Conservation (phyloP, 2,329 filamentous ascomycete species). For the Alternaria longipes region DNA sequence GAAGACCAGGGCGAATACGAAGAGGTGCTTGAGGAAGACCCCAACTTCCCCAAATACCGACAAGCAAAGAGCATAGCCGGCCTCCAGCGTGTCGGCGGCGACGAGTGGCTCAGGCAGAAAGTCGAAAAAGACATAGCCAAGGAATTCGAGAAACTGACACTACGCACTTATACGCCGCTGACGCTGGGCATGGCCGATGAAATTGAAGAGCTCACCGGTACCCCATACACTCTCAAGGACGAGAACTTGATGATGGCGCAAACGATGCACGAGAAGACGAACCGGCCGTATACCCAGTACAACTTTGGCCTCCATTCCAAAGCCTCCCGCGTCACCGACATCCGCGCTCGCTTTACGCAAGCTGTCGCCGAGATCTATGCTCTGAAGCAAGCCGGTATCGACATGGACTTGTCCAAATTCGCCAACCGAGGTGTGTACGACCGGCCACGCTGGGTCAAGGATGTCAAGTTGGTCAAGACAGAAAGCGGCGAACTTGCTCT, state of each 20-base stretch:
- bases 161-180: conserved; percentile 44
- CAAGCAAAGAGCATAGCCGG: conserved; percentile 38
- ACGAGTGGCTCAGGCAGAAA: conserved; percentile 53
- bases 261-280: conserved; percentile 43
- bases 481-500: conserved; percentile 33
- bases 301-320: conserved; percentile 38
- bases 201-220: conserved; percentile 44
- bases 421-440: conserved; percentile 42
- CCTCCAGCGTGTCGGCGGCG: conserved; percentile 63
- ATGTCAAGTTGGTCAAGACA: conserved; percentile 38
- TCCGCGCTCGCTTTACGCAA: conserved; percentile 60
- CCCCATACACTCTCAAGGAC: conserved; percentile 40
- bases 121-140: conserved; percentile 40
- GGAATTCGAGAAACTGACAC: conserved; percentile 49
- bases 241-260: conserved; percentile 43
- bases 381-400: conserved; percentile 46
- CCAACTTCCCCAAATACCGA: conserved; percentile 17
- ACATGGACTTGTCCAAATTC: conserved; percentile 38
- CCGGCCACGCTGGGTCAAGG: conserved; percentile 38
- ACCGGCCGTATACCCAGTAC: conserved; percentile 42
- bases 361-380: conserved; percentile 66
- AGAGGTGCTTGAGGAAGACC: conserved; percentile 40
- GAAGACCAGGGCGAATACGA: conserved; percentile 49
- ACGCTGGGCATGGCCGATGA: conserved; percentile 42
- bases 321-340: conserved; percentile 21